Base-by-base conservation (phyloP, 441 rosid species). In the Dalechampia spathulata region DNA sequence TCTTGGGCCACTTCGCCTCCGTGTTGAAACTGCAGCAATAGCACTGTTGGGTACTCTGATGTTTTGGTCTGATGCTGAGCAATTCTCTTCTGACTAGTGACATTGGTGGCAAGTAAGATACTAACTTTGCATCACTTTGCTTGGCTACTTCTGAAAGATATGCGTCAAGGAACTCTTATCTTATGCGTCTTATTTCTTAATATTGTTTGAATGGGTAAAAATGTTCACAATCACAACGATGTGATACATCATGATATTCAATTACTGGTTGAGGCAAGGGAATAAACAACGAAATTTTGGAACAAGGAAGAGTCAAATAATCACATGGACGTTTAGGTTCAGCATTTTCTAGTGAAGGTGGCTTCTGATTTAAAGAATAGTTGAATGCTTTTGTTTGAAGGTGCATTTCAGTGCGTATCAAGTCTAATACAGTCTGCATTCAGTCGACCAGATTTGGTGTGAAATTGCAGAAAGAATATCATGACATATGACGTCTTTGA, bases 11-110 rank as follows among this genome's bases (percentile, higher is more conserved):
- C 90, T 82, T 63, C 80, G 93, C 19, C 70, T 88, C 47, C 82
- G 91, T 58, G 91, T 88, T 53, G 98, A 91, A 84, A 84, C 96
- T 10, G 95, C 95, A 40, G 78, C 93, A 55, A 62, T 86, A 51
- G 87, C 90, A 53, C 84, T 88, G 64, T 56, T 88, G 52, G 83
- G 86, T 34, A 80, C 87, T 32, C 70, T 84, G 50, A 87, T 86
- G 83, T 64, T 86, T 73, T 91, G 93, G 96, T 86, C 90, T 1
- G 85, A 84, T 58, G 70, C 86, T 55, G 80, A 68, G 62, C 67
- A 76, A 58, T 22, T 43, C 45, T 44, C 54, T 30, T 39, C 42
- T 19, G 23, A 54, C 52, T 70, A 42, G 54, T 53, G 30, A 57
- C 41, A 34, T 30, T 38, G 8, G 4, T 30, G 4, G 34, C 34